phyloP scores from a whole-genome alignment of 768 basidiomycete genomes.

The Suillus americanus region DNA sequence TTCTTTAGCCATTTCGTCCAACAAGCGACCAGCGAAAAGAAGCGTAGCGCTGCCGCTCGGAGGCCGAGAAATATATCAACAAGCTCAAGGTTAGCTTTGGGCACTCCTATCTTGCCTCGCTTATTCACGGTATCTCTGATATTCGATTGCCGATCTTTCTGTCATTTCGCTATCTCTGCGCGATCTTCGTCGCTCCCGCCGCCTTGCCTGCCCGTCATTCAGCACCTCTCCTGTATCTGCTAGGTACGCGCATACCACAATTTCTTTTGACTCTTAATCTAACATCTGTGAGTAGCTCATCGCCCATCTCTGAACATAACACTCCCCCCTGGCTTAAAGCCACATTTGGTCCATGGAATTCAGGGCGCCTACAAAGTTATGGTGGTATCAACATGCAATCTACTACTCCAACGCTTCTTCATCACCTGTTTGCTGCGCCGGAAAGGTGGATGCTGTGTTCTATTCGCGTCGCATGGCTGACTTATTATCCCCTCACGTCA shows the following conservation, averaged over 20 bases:
- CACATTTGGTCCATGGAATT: conserved; percentile 26
- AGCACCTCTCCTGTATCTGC: conserved; percentile 33
- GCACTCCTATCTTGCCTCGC: conserved; percentile 8
- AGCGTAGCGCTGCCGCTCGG: conserved; percentile 59
- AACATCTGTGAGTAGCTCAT: conserved; percentile 28
- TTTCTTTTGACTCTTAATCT: conserved; percentile 30
- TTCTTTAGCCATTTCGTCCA: conserved; percentile 69
- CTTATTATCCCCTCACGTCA: conserved; percentile 24
- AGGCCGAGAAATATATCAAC: conserved; percentile 65
- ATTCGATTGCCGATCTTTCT: conserved; percentile 4
- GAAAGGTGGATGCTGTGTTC: conserved; percentile 47
- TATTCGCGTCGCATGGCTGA: conserved; percentile 13
- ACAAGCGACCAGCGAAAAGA: conserved; percentile 84
- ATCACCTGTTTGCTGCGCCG: conserved; percentile 75
- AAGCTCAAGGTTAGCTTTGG: conserved; percentile 44
- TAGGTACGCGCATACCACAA: conserved; percentile 34
- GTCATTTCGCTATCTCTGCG: neutral
- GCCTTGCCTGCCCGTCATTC: conserved; percentile 4
- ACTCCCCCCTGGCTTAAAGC: conserved; percentile 30
- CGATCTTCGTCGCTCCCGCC: neutral
- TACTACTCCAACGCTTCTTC: conserved; percentile 63
- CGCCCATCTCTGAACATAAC: conserved; percentile 26
- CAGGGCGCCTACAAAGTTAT: conserved; percentile 33
- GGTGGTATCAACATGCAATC: conserved; percentile 57
- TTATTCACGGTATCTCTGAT: conserved; percentile 1